Base-by-base conservation (phyloP, 768 basidiomycete species). In the Boletus barrowsii region DNA sequence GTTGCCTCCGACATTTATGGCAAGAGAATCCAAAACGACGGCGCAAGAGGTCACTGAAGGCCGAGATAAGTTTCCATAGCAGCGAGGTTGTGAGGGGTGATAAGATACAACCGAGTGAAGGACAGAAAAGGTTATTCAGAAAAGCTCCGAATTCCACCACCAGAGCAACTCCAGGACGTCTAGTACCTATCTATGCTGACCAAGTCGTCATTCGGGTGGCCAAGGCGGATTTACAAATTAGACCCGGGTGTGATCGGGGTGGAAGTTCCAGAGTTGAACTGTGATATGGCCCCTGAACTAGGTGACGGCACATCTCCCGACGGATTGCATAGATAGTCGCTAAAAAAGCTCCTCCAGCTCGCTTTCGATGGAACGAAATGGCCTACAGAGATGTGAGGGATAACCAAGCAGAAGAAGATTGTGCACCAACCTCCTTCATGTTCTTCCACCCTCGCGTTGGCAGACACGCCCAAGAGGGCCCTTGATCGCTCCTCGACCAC, bases 351-450 rank as follows among this genome's bases (percentile, higher is more conserved):
- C 30, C 87, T 78, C 91, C 90, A 94, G 41, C 73, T 78, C 2
- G 79, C 82, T 61, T 87, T 89, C 10, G 84, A 86, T 2, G 92
- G 92, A 4, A 93, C 83, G 60, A 91, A 90, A 68, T 94, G 91
- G 9, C 90, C 90, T 92, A 60, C 20, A 32, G 10, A 46, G 14
- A 10, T 5, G 7, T 65, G 40, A 58, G 20, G 26, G 43, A 47
- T 26, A 13, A 45, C 6, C 15, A 43, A 24, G 36, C 14, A 41
- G 45, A 49, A 46, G 17, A 48, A 15, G 40, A 39, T n/a, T 29
- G 29, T 6, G 40, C 18, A 71, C 84, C 30, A 53, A 91, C 92
- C 92, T 49, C 92, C 92, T 24, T 83, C 82, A 53, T 94, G 92
- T 59, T 78, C 79, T 65, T 90, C 90, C 10, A 93, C 79, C 11